Evolutionary conservation across 2,329 filamentous ascomycete genomes (phyloP).

Genomic region (Neofusicoccum kwambonambiense): DNA sequence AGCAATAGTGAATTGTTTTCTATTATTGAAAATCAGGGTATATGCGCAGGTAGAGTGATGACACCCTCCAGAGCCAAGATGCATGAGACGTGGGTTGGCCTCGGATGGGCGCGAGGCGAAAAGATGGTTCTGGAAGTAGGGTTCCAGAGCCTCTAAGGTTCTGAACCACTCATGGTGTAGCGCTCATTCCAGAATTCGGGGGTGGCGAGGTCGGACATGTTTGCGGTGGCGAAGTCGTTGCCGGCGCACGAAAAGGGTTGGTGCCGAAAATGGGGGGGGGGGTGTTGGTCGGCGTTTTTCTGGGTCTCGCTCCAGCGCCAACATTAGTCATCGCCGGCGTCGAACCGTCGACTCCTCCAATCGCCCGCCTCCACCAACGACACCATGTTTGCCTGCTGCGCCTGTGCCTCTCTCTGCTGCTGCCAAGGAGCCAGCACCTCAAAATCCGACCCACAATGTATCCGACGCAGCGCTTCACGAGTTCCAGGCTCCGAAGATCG

Average conservation of each 20-base stretch:
- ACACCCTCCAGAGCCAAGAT: constrained; percentile 53
- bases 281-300: not conserved
- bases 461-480: no score
- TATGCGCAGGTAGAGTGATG: no score
- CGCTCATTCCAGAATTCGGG: constrained; percentile 53
- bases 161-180: constrained; percentile 58
- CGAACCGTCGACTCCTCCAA: not conserved
- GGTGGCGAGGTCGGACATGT: constrained; percentile 30
- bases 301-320: not conserved
- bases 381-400: not conserved
- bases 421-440: no score
- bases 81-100: constrained; percentile 48
- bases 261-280: not conserved
- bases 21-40: not conserved
- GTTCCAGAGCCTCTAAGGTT: no score
- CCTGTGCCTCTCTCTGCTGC: no score
- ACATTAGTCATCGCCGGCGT: not conserved
- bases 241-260: not conserved
- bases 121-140: constrained; percentile 48
- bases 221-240: not conserved
- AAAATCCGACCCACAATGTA: no score
- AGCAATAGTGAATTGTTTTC: not conserved
- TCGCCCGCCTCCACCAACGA: not conserved
- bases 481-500: not conserved
- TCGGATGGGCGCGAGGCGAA: constrained; percentile 34